phyloP scores from a whole-genome alignment of 345 rosid species.

The Gossypium bickii region DNA sequence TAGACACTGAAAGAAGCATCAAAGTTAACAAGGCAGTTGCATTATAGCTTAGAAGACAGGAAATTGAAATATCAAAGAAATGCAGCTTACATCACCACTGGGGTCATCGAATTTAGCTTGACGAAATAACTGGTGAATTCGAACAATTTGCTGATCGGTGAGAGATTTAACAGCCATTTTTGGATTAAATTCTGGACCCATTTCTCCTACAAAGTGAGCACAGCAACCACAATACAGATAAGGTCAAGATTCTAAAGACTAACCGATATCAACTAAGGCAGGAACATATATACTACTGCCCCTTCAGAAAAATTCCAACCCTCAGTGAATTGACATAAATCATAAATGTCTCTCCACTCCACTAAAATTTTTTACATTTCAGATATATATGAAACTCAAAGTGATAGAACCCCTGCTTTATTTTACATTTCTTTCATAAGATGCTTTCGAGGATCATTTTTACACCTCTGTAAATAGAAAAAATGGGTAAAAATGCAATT shows the following conservation, averaged over 20 bases:
- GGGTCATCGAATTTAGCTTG: constrained; percentile 99
- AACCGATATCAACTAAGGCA: background rate
- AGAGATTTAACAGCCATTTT: constrained; percentile 77
- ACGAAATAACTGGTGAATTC: constrained; percentile 94
- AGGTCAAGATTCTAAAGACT: constrained; percentile 20
- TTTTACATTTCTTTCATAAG: background rate
- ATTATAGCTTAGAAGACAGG: background rate
- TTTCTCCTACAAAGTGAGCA: constrained; percentile 59
- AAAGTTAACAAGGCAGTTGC: background rate
- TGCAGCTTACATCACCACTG: constrained; percentile 80
- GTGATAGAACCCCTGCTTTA: background rate
- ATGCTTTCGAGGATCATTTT: background rate
- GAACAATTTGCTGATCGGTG: constrained; percentile 87
- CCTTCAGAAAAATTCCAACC: background rate
- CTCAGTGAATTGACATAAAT: background rate
- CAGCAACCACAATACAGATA: constrained; percentile 8
- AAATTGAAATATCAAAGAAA: constrained; percentile 2
- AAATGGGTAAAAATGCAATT: background rate
- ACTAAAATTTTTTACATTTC: background rate
- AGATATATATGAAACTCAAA: background rate
- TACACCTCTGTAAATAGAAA: background rate
- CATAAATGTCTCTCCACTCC: background rate
- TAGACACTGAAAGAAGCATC: constrained; percentile 62
- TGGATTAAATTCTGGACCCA: constrained; percentile 89
- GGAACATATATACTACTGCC: background rate